These are phyloP conservation scores for Lecanoromycetidae sp. DNA, from an alignment of 2,329 filamentous ascomycete genomes.

Conservation along the genomic window DNA sequence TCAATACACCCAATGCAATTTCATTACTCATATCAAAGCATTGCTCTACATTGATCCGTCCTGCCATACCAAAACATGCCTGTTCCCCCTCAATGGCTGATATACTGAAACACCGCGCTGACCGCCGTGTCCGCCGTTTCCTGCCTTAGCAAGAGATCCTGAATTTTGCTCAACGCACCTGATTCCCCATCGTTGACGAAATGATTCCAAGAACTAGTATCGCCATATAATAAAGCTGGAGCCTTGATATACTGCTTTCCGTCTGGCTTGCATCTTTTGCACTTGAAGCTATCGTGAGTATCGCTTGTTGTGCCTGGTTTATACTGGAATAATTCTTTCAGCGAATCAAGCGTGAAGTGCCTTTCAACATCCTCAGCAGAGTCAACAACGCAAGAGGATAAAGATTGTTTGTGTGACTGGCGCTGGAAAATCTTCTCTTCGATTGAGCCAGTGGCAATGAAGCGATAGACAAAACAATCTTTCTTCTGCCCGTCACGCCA, in stretches of 20 bases:
- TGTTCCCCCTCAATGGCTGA: conserved; percentile 55
- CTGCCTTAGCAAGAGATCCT: conserved; percentile 81
- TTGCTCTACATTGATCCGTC: neutral
- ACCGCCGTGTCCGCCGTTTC: conserved; percentile 69
- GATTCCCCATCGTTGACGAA: conserved; percentile 64
- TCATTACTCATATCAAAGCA: neutral
- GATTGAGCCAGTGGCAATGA: conserved; percentile 94
- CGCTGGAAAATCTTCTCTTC: conserved; percentile 99
- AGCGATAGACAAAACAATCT: conserved; percentile 98
- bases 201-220: conserved; percentile 99
- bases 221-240: conserved; percentile 88
- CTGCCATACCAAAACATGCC: neutral
- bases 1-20: neutral
- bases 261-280: conserved; percentile 82
- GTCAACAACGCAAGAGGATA: conserved; percentile 93
- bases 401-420: conserved; percentile 92
- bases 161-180: conserved; percentile 63
- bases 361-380: conserved; percentile 93
- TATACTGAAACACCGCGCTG: conserved; percentile 96
- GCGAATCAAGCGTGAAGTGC: conserved; percentile 82
- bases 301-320: conserved; percentile 73
- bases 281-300: conserved; percentile 98
- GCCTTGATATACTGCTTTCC: conserved; percentile 82
- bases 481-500: conserved; percentile 99
- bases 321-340: conserved; percentile 92